These are phyloP conservation scores for Blastocystis sp. DNA, from an alignment of 352 stramenopile species.

Conservation along the genomic window DNA sequence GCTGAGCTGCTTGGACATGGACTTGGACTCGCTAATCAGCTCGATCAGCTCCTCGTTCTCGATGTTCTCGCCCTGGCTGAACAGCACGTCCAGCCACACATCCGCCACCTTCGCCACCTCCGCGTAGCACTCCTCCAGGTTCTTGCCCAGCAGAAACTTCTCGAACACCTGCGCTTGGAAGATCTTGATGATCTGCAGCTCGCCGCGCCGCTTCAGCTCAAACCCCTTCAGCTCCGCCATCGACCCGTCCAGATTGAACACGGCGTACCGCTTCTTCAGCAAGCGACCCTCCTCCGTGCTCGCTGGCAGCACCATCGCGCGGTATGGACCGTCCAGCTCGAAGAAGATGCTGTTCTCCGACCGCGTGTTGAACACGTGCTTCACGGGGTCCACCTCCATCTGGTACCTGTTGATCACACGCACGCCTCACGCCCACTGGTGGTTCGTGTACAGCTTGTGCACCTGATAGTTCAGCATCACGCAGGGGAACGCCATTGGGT, in stretches of 20 bases:
- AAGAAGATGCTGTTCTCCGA: slow-evolving; percentile 98
- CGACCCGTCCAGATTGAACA: slow-evolving; percentile 86
- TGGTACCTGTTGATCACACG: slow-evolving; percentile 75
- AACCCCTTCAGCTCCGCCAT: slow-evolving; percentile 91
- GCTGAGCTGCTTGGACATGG: slow-evolving; percentile 91
- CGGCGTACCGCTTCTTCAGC: slow-evolving; percentile 94
- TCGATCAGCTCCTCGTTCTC: slow-evolving; percentile 93
- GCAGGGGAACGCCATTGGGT: slow-evolving; percentile 92
- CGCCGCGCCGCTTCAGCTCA: slow-evolving; percentile 94
- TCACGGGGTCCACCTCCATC: slow-evolving; percentile 76
- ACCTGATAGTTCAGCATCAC: slow-evolving; percentile 98
- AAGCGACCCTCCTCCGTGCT: slow-evolving; percentile 96
- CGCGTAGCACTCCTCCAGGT: slow-evolving; percentile 89
- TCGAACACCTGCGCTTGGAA: slow-evolving; percentile 97
- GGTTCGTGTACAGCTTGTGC: slow-evolving; percentile 95
- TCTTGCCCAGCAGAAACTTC: slow-evolving; percentile 89
- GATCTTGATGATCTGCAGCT: slow-evolving; percentile 97
- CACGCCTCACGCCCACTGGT: slow-evolving; percentile 76
- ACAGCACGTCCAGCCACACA: slow-evolving; percentile 96
- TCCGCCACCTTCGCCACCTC: slow-evolving; percentile 92
- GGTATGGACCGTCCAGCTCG: slow-evolving; percentile 96
- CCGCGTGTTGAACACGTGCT: slow-evolving; percentile 84
- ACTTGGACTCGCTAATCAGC: slow-evolving; percentile 96
- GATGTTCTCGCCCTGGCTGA: slow-evolving; percentile 87
- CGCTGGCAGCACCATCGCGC: slow-evolving; percentile 91